Evolutionary conservation across 768 basidiomycete species (phyloP), one percentile per base, ranked within the genome.

Genomic region (Ramaria rubella): DNA sequence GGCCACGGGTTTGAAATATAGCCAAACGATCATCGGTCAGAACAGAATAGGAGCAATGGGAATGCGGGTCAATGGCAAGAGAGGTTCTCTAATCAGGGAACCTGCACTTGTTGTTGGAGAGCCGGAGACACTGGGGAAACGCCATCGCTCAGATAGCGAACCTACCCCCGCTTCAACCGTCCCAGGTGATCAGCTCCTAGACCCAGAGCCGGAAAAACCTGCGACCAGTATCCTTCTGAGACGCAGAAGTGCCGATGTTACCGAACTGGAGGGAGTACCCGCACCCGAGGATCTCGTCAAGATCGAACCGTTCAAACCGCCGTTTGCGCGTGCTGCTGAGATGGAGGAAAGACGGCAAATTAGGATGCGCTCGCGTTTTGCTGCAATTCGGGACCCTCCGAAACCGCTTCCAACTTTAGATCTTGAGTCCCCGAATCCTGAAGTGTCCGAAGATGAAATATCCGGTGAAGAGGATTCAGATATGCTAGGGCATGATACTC

Each of bases 11-110:
- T 76, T 96, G 61, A 89, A 86, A 65, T 86, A 94, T 69, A 88
- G 90, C 5, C 83, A 87, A 64, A 96, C 94, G 3, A 95, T 96
- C 65, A 85, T 94, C 78, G 90, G 84, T 3, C 73, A 73, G 11
- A 77, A 78, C 4, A 77, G 82, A 24, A 77, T 81, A 0, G 90
- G 89, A 4, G 88, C 79, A 0, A 66, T 87, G 1, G 94, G 94
- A 0, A 77, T 94, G 71, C 77, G 93, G 23, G 85, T 92, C 3
- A 72, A 79, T 26, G 92, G 82, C 1, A 82, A 83, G 61, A 73
- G 84, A 15, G 69, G 65, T 0, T 81, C 81, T 2, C 72, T 75
- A 45, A 56, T 1, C 79, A 82, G 8, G 79, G 78, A 44, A 19
- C 29, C 49, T 14, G 49, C 38, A 11, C 29, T 45, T 51, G 48